A percentile compares a stretch with the other conserved stretches of the same genome.
Evolutionary conservation across 441 rosid species (phyloP).

Genomic region (Viola pubescens): DNA sequence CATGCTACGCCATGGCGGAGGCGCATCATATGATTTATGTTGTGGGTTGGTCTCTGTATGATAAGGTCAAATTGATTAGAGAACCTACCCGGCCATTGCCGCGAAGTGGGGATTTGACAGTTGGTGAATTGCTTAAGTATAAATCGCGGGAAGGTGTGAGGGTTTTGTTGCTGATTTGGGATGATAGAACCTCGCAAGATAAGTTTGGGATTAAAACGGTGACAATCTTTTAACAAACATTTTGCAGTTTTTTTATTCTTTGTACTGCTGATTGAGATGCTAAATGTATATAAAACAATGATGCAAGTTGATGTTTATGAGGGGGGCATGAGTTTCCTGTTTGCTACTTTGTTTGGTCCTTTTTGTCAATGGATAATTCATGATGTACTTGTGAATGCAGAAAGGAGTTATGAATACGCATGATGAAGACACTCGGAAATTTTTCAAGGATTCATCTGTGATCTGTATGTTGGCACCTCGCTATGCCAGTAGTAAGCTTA

Average conservation of each 20-base stretch:
- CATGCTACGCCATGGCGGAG: conserved; percentile 53
- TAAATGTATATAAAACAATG: no score
- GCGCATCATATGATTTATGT: conserved; percentile 75
- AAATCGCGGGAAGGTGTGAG: conserved; percentile 81
- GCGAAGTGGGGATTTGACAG: conserved; percentile 60
- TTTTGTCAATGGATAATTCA: not conserved
- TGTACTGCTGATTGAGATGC: not conserved
- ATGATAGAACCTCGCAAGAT: conserved; percentile 71
- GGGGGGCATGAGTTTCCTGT: not conserved
- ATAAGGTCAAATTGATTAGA: conserved; percentile 56
- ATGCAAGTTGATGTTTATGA: no score
- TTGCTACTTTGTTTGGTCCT: not conserved
- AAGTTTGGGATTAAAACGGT: conserved; percentile 50
- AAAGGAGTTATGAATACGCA: conserved; percentile 76
- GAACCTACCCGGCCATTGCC: conserved; percentile 59
- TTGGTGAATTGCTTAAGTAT: conserved; percentile 72
- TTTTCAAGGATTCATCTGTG: conserved; percentile 83
- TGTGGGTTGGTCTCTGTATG: conserved; percentile 72
- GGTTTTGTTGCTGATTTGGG: conserved; percentile 69
- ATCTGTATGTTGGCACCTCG: conserved; percentile 75
- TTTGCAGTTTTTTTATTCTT: not conserved
- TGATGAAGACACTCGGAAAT: conserved; percentile 76
- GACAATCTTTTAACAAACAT: conserved; percentile 11
- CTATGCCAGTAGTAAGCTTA: conserved; percentile 69
- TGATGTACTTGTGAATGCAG: conserved; percentile 31